phyloP scores from a whole-genome alignment of 75 land plant genomes.

The Pinus albicaulis region DNA sequence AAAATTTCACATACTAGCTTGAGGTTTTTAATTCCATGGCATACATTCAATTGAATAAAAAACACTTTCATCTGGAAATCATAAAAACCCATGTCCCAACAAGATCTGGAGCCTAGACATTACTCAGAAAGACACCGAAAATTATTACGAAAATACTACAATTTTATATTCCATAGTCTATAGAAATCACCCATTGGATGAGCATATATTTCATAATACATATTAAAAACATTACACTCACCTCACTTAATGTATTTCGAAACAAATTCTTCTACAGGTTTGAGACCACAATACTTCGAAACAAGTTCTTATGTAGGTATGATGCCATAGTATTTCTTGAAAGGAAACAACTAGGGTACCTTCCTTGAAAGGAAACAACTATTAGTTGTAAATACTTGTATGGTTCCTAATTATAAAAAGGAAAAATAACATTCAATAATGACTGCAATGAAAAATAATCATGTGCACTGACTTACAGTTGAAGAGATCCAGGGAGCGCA shows the following conservation, averaged over 20 bases:
- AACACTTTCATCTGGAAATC: neutral
- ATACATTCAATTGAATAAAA: neutral
- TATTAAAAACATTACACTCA: too few relatives aligned
- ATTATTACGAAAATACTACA: neutral
- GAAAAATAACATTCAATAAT: too few relatives aligned
- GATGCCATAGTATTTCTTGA: constrained; percentile 90
- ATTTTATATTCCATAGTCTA: neutral
- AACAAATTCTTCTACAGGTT: constrained; percentile 38
- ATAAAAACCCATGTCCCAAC: neutral
- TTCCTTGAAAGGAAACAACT: constrained; percentile 14
- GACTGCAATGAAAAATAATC: neutral
- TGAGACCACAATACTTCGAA: constrained; percentile 11
- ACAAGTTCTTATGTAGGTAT: too few relatives aligned
- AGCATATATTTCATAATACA: too few relatives aligned
- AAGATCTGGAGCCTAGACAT: neutral
- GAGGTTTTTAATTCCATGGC: neutral
- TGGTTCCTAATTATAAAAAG: too few relatives aligned
- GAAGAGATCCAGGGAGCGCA: constrained; percentile 80
- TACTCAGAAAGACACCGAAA: neutral
- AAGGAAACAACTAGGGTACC: constrained; percentile 67
- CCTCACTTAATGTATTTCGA: constrained; percentile 23
- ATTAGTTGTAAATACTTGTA: neutral
- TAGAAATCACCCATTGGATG: neutral
- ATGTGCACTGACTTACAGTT: constrained; percentile 55
- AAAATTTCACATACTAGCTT: neutral